Base-by-base conservation (phyloP, 1,284 basidiomycete species). In the Boletus holoroseus region DNA sequence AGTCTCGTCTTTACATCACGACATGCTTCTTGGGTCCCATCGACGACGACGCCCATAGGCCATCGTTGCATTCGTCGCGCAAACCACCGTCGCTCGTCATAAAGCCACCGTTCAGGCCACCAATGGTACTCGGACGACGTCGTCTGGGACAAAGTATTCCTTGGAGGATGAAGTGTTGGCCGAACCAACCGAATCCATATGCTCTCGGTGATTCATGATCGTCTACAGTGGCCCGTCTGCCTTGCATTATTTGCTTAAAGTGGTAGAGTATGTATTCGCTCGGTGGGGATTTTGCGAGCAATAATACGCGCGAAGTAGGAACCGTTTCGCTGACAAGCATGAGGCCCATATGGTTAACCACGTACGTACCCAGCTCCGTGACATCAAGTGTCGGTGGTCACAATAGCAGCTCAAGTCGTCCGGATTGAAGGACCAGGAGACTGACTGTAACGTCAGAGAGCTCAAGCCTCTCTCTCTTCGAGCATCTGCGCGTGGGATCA, bases 1-100 rank as follows among this genome's bases (percentile, higher is more conserved):
- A 54, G 74, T 73, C 31, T 43, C 24, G 1, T 3, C 8, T 20
- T 30, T 20, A 3, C 7, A 13, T 42, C 22, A 27, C 11, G 13
- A 26, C 30, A 20, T 16, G 13, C 3, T 6, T 30, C 3, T 32
- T 32, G 9, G 35, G 32, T 16, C 28, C 16, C 7, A 9, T n/a
- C 26, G 8, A 50, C 40, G 6, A 32, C 16, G 11, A 1, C 11
- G 5, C 1, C 11, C 24, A 22, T 32, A 67, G 64, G 57, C 67
- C 3, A 15, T 66, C 16, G 54, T 49, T 28, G 66, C 44, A 3
- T 67, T 69, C 8, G 56, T 70, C 27, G 56, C 40, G 30, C 65
- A 67, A 38, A 69, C 64, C 9, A 50, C 47, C 5, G 32, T 56
- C 26, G 45, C 51, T 20, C 67, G 66, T 7, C 59, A 47, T 7